Percentiles rank a stretch among this genome's conserved stretches.
Conservation (phyloP, 495 filamentous ascomycete genomes). For the Penicillium diatomitis region DNA sequence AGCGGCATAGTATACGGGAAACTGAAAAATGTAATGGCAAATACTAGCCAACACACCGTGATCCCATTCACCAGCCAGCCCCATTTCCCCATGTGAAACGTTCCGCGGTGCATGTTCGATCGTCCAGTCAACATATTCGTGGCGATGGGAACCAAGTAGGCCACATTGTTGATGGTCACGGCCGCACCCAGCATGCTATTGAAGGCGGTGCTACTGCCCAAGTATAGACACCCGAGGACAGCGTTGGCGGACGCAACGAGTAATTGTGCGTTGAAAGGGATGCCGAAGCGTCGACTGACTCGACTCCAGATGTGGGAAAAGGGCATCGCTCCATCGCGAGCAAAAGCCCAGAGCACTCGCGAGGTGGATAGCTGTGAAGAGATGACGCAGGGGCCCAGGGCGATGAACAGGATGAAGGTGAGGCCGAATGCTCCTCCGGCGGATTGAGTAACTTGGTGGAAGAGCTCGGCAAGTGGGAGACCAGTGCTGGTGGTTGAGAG, state of each 20-base stretch:
- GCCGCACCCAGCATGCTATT: constrained; percentile 1
- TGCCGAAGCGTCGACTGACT: background rate
- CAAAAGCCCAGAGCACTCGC: constrained; percentile 1
- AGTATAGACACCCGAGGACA: background rate
- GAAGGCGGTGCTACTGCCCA: background rate
- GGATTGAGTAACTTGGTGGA: constrained; percentile 1
- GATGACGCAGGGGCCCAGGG: background rate
- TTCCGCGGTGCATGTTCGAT: background rate
- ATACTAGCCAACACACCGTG: background rate
- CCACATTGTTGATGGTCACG: constrained; percentile 1
- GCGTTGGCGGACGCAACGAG: background rate
- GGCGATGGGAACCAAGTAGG: background rate
- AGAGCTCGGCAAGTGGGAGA: constrained; percentile 1
- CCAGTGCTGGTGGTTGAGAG: constrained; percentile 1
- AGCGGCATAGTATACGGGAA: constrained; percentile 1
- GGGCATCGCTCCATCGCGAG: background rate
- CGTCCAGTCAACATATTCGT: background rate
- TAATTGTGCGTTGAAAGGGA: constrained; percentile 1
- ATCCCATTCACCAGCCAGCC: background rate
- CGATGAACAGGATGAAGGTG: background rate
- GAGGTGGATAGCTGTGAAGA: background rate
- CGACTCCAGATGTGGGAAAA: background rate
- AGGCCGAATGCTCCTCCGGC: constrained; percentile 1
- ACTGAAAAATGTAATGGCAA: background rate
- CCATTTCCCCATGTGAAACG: background rate